A percentile compares a stretch with the other conserved stretches of the same genome.
Evolutionary conservation across 2,329 filamentous ascomycete species (phyloP).

Genomic region (Aspergillus melleus): DNA sequence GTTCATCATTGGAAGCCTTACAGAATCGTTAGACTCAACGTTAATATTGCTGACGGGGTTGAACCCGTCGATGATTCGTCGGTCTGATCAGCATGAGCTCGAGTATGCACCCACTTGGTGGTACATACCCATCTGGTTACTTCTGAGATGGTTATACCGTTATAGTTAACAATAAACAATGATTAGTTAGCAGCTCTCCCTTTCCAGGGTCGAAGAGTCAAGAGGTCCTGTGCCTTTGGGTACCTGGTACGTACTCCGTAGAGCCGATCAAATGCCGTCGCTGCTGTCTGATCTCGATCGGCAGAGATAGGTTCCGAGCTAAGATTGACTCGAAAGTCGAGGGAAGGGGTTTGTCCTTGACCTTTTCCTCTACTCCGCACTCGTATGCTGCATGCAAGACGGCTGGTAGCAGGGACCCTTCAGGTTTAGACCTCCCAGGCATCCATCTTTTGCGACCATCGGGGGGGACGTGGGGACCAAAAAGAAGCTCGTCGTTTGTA

Average conservation of each 20-base stretch:
- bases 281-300: not conserved
- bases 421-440: slow-evolving; percentile 9
- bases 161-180: too few relatives aligned
- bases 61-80: slow-evolving; percentile 3
- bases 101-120: not conserved
- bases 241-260: not conserved
- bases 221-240: too few relatives aligned
- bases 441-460: slow-evolving; percentile 3
- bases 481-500: slow-evolving; percentile 2
- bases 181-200: not conserved
- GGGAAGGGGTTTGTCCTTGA: not conserved
- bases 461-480: slow-evolving; percentile 6
- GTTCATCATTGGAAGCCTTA: slow-evolving; percentile 16
- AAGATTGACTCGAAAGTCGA: not conserved
- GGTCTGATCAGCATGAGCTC: not conserved
- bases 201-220: too few relatives aligned
- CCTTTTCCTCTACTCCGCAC: slow-evolving; percentile 7
- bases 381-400: slow-evolving; percentile 21
- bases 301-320: not conserved
- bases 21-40: slow-evolving; percentile 8
- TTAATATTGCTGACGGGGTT: slow-evolving; percentile 2
- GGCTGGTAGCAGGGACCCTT: slow-evolving; percentile 13
- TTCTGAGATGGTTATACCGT: too few relatives aligned
- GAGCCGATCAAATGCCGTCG: not conserved
- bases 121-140: not conserved